phyloP scores from a whole-genome alignment of 148 eudicot species.

The Gaultheria prostrata region DNA sequence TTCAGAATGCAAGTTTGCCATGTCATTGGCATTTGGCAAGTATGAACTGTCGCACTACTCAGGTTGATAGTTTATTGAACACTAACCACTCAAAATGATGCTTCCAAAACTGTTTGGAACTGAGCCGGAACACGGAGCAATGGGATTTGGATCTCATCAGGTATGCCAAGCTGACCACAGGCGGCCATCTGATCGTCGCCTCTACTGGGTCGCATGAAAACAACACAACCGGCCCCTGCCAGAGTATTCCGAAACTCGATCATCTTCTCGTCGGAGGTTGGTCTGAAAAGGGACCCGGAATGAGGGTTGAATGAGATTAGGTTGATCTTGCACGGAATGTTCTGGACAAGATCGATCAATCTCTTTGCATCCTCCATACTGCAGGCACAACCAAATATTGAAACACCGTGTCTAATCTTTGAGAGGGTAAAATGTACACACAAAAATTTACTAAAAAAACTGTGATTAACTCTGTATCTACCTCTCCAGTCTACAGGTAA shows the following conservation, averaged over 20 bases:
- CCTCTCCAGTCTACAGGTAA: not conserved
- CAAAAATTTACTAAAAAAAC: not conserved
- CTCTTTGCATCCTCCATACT: slow-evolving; percentile 92
- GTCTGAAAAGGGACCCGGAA: slow-evolving; percentile 71
- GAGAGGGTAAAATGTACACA: not conserved
- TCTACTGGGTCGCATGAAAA: slow-evolving; percentile 70
- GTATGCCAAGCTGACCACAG: slow-evolving; percentile 92
- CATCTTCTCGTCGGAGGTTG: slow-evolving; percentile 75
- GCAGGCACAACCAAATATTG: slow-evolving; percentile 27
- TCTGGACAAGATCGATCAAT: slow-evolving; percentile 71
- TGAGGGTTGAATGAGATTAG: slow-evolving; percentile 94
- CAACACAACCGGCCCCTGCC: slow-evolving; percentile 71
- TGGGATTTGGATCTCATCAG: slow-evolving; percentile 75
- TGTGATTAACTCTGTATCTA: not conserved
- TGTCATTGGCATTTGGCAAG: not conserved
- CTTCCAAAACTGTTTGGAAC: slow-evolving; percentile 39
- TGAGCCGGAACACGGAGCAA: slow-evolving; percentile 68
- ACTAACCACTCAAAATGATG: slow-evolving; percentile 22
- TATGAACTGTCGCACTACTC: not conserved
- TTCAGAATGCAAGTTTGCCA: not conserved
- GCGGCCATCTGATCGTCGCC: slow-evolving; percentile 99
- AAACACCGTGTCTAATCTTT: not conserved
- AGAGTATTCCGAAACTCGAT: slow-evolving; percentile 73
- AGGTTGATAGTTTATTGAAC: not conserved
- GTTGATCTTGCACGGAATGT: slow-evolving; percentile 98